These are phyloP conservation scores for Lumnitzera littorea DNA, from an alignment of 345 rosid species.

Conservation along the genomic window DNA sequence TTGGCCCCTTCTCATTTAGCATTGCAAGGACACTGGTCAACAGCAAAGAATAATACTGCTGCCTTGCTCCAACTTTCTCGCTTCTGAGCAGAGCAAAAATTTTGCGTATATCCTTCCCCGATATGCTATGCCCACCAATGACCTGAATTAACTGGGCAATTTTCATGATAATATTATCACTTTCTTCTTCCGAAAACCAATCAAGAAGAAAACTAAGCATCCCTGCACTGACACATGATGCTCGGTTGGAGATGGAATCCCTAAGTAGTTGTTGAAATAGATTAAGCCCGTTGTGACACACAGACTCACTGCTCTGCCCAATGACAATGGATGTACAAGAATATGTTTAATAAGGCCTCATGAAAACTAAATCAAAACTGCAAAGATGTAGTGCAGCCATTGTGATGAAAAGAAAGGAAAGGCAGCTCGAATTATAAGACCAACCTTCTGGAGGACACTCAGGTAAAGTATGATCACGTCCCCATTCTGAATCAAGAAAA, in stretches of 20 bases:
- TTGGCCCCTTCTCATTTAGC: conserved; percentile 96
- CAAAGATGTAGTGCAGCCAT: too few relatives aligned
- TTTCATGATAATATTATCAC: conserved; percentile 64
- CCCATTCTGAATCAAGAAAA: conserved; percentile 64
- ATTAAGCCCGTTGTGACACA: conserved; percentile 78
- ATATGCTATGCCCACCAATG: conserved; percentile 95
- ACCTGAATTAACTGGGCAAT: conserved; percentile 82
- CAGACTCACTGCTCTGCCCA: conserved; percentile 99
- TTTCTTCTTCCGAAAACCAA: conserved; percentile 85
- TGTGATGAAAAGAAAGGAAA: too few relatives aligned
- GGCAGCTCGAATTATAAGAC: conserved; percentile 12
- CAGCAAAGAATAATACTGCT: conserved; percentile 77
- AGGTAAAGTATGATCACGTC: conserved; percentile 88
- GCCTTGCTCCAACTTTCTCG: conserved; percentile 77
- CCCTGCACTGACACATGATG: conserved; percentile 89
- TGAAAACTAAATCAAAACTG: too few relatives aligned
- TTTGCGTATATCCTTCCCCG: conserved; percentile 97
- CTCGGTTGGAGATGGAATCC: conserved; percentile 85
- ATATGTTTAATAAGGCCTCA: conserved; percentile 2
- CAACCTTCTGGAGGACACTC: conserved; percentile 89
- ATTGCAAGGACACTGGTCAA: conserved; percentile 72
- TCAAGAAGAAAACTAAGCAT: conserved; percentile 90
- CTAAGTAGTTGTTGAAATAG: conserved; percentile 73
- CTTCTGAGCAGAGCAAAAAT: conserved; percentile 91
- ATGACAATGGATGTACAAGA: conserved; percentile 33